These are phyloP conservation scores for Blastocystis sp. DNA, from an alignment of 352 stramenopile genomes.

Conservation along the genomic window DNA sequence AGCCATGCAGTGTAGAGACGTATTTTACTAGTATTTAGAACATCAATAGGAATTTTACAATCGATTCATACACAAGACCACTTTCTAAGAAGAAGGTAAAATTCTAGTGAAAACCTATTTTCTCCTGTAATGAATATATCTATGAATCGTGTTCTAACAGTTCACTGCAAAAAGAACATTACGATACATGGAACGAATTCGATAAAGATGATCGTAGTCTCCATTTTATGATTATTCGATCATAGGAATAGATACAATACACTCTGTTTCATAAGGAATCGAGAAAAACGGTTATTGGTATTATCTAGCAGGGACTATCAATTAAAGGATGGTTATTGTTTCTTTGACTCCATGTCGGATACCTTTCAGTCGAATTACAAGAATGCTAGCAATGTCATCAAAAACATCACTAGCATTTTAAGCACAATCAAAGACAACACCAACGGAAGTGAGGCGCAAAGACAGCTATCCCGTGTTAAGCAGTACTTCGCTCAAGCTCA, in stretches of 20 bases:
- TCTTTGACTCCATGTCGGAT: slow-evolving; percentile 10
- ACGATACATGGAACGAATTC: no score
- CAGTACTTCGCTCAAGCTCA: slow-evolving; percentile 46
- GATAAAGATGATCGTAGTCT: no score
- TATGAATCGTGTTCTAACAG: no score
- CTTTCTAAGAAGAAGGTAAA: no score
- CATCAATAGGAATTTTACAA: no score
- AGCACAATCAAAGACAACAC: slow-evolving; percentile 42
- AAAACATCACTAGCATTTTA: slow-evolving; percentile 57
- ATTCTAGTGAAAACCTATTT: no score
- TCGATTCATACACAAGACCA: no score
- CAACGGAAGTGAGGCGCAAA: slow-evolving; percentile 41
- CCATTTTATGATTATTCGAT: no score
- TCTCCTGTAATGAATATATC: no score
- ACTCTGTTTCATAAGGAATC: no score
- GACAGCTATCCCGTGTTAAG: slow-evolving; percentile 24
- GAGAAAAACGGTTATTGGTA: background rate
- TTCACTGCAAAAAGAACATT: no score
- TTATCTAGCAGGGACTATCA: background rate
- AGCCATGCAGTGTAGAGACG: background rate
- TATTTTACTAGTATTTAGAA: background rate
- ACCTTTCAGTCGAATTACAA: slow-evolving; percentile 57
- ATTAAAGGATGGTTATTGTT: background rate
- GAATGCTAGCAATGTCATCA: slow-evolving; percentile 35
- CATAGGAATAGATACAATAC: no score